Evolutionary conservation across 352 stramenopile genomes (phyloP).

Genomic region (Aphanomyces stellatus): DNA sequence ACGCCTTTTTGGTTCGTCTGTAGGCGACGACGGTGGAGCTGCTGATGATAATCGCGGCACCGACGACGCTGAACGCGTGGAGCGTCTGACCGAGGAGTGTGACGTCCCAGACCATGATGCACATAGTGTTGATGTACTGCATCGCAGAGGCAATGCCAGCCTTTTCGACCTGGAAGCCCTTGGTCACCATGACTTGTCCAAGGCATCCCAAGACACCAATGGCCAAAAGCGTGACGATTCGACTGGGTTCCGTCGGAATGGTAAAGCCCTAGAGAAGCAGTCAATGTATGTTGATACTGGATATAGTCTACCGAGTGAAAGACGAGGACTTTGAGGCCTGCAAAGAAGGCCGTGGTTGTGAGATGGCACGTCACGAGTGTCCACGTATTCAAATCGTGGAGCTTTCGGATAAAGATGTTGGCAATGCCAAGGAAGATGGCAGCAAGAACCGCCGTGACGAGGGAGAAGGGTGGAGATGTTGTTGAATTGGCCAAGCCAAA

Average conservation of each 20-base stretch:
- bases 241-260: conserved; percentile 21
- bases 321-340: conserved; percentile 4
- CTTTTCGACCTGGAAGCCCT: conserved; percentile 48
- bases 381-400: conserved; percentile 36
- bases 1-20: too few species aligned
- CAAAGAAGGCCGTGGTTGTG: conserved; percentile 29
- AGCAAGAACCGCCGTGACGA: conserved; percentile 32
- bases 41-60: conserved; percentile 49
- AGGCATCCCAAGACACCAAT: conserved; percentile 39
- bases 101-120: conserved; percentile 45
- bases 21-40: too few species aligned
- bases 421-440: conserved; percentile 38
- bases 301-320: background rate
- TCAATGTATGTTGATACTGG: too few species aligned
- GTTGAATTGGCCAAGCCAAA: conserved; percentile 20
- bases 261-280: background rate
- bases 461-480: conserved; percentile 23
- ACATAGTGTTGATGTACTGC: conserved; percentile 61
- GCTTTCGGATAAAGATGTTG: conserved; percentile 47
- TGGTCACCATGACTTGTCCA: conserved; percentile 43
- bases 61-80: conserved; percentile 47
- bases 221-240: conserved; percentile 33
- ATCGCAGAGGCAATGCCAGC: conserved; percentile 56
- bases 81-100: conserved; percentile 41
- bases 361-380: conserved; percentile 40